A percentile compares a stretch with the other conserved stretches of the same genome.
Evolutionary conservation across 1,139 yeast species (phyloP).

Genomic region (Blastobotrys persicus): DNA sequence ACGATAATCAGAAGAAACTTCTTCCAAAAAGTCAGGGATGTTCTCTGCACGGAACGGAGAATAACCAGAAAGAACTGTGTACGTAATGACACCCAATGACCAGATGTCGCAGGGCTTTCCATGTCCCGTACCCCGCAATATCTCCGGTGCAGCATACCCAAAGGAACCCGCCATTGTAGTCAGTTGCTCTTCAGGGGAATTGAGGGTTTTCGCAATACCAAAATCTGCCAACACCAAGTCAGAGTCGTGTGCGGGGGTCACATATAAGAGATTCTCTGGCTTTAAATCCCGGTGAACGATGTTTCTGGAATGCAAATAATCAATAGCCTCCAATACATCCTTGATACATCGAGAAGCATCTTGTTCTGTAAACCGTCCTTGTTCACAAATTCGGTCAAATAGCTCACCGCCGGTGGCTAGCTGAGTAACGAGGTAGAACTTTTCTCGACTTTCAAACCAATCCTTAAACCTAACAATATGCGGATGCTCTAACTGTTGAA

Average conservation of each 20-base stretch:
- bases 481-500: slow-evolving; percentile 67
- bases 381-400: slow-evolving; percentile 73
- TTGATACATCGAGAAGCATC: slow-evolving; percentile 72
- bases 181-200: slow-evolving; percentile 58
- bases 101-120: slow-evolving; percentile 92
- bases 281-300: slow-evolving; percentile 90
- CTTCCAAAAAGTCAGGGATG: slow-evolving; percentile 74
- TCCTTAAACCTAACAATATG: slow-evolving; percentile 81
- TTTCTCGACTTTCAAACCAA: slow-evolving; percentile 80
- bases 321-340: slow-evolving; percentile 71
- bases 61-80: slow-evolving; percentile 87
- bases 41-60: slow-evolving; percentile 88
- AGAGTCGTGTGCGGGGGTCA: slow-evolving; percentile 54
- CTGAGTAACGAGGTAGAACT: slow-evolving; percentile 46
- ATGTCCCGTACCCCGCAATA: slow-evolving; percentile 71
- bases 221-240: slow-evolving; percentile 84
- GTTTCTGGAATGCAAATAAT: slow-evolving; percentile 66
- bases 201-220: slow-evolving; percentile 80
- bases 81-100: slow-evolving; percentile 89
- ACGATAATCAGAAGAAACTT: slow-evolving; percentile 61
- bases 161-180: slow-evolving; percentile 84
- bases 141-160: slow-evolving; percentile 96
- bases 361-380: slow-evolving; percentile 77
- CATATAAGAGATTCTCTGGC: slow-evolving; percentile 82
- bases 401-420: slow-evolving; percentile 91